phyloP scores from a whole-genome alignment of 176 grass and related monocot species.

The Carex parvula region DNA sequence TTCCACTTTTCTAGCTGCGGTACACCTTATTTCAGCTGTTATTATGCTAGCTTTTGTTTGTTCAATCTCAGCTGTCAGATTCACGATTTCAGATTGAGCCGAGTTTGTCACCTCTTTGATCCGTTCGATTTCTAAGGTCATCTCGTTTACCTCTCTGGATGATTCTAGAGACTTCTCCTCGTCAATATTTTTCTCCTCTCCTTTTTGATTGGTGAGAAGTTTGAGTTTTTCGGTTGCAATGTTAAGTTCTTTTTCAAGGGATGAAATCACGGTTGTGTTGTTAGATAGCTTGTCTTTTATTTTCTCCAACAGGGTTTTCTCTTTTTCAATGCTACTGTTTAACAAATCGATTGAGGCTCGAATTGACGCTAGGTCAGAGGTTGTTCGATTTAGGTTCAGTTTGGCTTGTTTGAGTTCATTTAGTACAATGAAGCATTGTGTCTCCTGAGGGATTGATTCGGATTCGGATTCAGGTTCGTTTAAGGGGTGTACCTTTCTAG shows the following conservation, averaged over 20 bases:
- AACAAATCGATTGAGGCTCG: constrained; percentile 45
- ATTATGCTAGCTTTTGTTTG: constrained; percentile 64
- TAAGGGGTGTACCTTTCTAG: constrained; percentile 21
- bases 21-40: constrained; percentile 54
- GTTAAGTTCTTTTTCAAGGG: constrained; percentile 55
- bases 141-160: constrained; percentile 60
- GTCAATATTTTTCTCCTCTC: constrained; percentile 21
- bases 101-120: constrained; percentile 58
- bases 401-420: constrained; percentile 55
- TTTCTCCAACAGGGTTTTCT: constrained; percentile 51
- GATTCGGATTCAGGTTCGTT: background rate
- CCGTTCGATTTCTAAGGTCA: constrained; percentile 56
- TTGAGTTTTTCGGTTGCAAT: constrained; percentile 50
- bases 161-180: constrained; percentile 41
- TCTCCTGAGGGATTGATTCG: background rate
- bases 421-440: constrained; percentile 23
- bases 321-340: constrained; percentile 45
- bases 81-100: constrained; percentile 48
- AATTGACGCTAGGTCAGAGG: constrained; percentile 48
- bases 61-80: constrained; percentile 62
- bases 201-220: constrained; percentile 38
- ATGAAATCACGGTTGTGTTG: constrained; percentile 46
- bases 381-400: constrained; percentile 45
- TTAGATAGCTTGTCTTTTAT: constrained; percentile 45
- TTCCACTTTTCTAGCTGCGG: constrained; percentile 87